Percentiles rank a stretch among this genome's conserved stretches.
phyloP scores from a whole-genome alignment of 768 basidiomycete species.

The Boletus tomentosulus region DNA sequence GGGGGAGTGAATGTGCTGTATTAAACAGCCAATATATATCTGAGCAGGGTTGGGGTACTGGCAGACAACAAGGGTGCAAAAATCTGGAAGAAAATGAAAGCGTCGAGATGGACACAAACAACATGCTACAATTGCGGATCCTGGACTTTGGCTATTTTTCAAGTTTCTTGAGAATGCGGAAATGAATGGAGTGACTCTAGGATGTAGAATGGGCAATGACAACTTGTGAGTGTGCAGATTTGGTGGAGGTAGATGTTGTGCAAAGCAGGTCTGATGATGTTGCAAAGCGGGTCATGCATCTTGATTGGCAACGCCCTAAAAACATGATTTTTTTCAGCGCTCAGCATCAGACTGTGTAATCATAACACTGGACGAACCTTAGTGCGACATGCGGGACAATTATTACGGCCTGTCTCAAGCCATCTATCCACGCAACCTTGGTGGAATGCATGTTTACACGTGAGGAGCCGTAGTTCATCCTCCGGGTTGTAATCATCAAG shows the following conservation, averaged over 20 bases:
- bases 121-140: constrained; percentile 26
- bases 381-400: constrained; percentile 87
- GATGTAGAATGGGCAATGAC: constrained; percentile 1
- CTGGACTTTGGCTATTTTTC: constrained; percentile 9
- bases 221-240: constrained; percentile 1
- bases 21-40: constrained; percentile 24
- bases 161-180: constrained; percentile 9
- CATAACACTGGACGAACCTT: constrained; percentile 43
- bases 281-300: constrained; percentile 9
- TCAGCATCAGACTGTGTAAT: neutral
- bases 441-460: constrained; percentile 89
- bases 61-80: constrained; percentile 8
- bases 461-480: constrained; percentile 76
- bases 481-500: constrained; percentile 78
- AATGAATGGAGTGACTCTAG: constrained; percentile 16
- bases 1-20: constrained; percentile 7
- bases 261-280: constrained; percentile 1
- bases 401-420: constrained; percentile 81
- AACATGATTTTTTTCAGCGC: neutral
- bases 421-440: constrained; percentile 84
- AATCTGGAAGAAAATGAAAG: constrained; percentile 3
- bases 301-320: constrained; percentile 26
- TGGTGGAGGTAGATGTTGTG: constrained; percentile 7
- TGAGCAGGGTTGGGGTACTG: constrained; percentile 13
- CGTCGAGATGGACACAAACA: constrained; percentile 11